Percentiles rank a stretch among this genome's conserved stretches.
phyloP scores from a whole-genome alignment of 768 basidiomycete genomes.

The Mrakia hoshinonis region DNA sequence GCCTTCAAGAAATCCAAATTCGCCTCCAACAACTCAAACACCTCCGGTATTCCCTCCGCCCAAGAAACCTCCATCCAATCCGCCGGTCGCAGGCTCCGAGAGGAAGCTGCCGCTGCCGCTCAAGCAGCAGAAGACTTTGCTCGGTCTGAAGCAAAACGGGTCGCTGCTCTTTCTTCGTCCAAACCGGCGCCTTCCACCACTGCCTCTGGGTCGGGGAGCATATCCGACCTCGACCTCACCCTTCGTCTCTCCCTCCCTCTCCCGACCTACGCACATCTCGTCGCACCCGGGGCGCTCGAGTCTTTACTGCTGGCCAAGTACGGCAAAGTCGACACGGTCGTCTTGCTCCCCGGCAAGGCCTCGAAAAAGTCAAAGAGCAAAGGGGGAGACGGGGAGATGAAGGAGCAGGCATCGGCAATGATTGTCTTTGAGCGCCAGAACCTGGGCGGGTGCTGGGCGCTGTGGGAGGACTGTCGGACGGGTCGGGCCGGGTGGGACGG shows the following conservation, averaged over 20 bases:
- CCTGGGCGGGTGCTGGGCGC: constrained; percentile 27
- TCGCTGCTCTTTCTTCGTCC: neutral
- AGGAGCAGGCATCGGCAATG: constrained; percentile 25
- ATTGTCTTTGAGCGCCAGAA: constrained; percentile 24
- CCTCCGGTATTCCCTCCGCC: neutral
- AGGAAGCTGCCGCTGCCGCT: constrained; percentile 23
- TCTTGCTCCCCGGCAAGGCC: neutral
- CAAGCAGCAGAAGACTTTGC: constrained; percentile 22
- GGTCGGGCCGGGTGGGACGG: neutral
- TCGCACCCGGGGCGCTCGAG: neutral
- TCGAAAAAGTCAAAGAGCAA: constrained; percentile 8
- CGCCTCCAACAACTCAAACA: neutral
- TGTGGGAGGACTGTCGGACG: constrained; percentile 23
- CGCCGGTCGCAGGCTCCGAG: constrained; percentile 24
- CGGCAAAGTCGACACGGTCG: constrained; percentile 9
- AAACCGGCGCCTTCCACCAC: neutral
- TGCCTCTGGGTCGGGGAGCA: neutral
- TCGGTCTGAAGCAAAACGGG: constrained; percentile 11
- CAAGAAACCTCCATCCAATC: constrained; percentile 25
- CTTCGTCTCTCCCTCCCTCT: constrained; percentile 21
- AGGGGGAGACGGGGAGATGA: constrained; percentile 1
- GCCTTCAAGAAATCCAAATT: constrained; percentile 20
- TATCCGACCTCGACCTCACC: constrained; percentile 20
- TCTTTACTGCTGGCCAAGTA: constrained; percentile 8
- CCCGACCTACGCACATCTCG: neutral